Conservation (phyloP, 805 yeast species). For the Lachancea sp. region DNA sequence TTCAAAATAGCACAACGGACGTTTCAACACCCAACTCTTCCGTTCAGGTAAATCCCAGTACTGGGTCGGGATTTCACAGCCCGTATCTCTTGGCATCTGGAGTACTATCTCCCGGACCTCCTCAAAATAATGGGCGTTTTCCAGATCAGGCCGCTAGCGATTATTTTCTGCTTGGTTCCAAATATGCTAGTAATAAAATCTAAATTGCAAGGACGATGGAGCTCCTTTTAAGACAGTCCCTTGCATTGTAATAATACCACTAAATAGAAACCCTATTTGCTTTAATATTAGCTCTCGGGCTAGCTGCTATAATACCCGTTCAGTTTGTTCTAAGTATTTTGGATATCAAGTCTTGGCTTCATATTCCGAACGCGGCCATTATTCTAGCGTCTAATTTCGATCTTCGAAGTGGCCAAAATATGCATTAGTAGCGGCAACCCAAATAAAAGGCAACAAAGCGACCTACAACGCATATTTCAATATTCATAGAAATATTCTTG, state of each 20-base stretch:
- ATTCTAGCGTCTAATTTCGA: no score
- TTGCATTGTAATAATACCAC: conserved; percentile 6
- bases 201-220: conserved; percentile 3
- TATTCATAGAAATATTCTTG: no score
- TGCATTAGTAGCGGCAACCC: no score
- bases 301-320: neutral
- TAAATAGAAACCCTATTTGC: neutral
- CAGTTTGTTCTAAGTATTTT: no score
- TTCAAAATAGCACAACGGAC: conserved; percentile 8
- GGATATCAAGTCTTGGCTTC: no score
- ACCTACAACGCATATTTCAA: no score
- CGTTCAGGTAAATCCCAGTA: conserved; percentile 16
- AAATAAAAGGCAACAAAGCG: no score
- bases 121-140: conserved; percentile 4
- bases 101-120: conserved; percentile 40
- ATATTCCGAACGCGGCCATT: no score
- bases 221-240: neutral
- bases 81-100: conserved; percentile 66
- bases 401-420: no score
- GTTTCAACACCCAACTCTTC: conserved; percentile 9
- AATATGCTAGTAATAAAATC: conserved; percentile 7
- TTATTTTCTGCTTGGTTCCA: conserved; percentile 13
- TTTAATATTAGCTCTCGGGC: neutral
- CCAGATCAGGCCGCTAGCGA: conserved; percentile 6
- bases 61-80: conserved; percentile 50